These are phyloP conservation scores for Bipolaris bicolor DNA, from an alignment of 2,329 filamentous ascomycete genomes.

Conservation along the genomic window DNA sequence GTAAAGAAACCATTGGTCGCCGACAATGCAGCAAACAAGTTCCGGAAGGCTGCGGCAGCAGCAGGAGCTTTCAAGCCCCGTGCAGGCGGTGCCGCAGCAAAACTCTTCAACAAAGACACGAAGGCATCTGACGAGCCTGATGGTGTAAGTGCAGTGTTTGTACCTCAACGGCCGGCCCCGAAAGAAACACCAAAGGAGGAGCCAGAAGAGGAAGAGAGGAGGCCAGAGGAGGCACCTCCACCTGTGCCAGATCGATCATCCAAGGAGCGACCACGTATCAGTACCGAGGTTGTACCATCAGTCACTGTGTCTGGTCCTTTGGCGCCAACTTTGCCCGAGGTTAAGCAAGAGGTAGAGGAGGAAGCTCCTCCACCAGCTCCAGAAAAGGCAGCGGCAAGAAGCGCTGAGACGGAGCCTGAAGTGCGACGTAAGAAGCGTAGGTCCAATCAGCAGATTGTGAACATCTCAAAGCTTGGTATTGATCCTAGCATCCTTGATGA, in stretches of 20 bases:
- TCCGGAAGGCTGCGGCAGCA: slow-evolving; percentile 77
- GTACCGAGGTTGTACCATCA: slow-evolving; percentile 43
- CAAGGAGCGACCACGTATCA: slow-evolving; percentile 37
- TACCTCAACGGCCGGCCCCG: slow-evolving; percentile 60
- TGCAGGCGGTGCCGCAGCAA: slow-evolving; percentile 83
- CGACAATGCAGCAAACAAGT: slow-evolving; percentile 73
- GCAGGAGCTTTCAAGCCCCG: slow-evolving; percentile 82
- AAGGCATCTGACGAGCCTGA: slow-evolving; percentile 74
- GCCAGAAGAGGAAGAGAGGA: slow-evolving; percentile 37
- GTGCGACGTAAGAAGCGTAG: slow-evolving; percentile 66
- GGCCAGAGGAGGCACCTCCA: slow-evolving; percentile 31
- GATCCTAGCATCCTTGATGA: slow-evolving; percentile 78
- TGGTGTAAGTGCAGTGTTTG: slow-evolving; percentile 87
- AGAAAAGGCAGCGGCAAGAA: slow-evolving; percentile 29
- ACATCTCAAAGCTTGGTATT: slow-evolving; percentile 77
- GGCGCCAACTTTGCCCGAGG: slow-evolving; percentile 24
- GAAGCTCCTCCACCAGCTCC: slow-evolving; percentile 48
- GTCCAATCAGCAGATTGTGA: slow-evolving; percentile 77
- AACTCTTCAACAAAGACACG: slow-evolving; percentile 66
- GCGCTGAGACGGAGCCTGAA: slow-evolving; percentile 47
- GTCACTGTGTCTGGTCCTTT: slow-evolving; percentile 46
- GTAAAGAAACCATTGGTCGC: slow-evolving; percentile 78
- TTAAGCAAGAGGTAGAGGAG: slow-evolving; percentile 31
- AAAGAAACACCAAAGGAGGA: slow-evolving; percentile 33
- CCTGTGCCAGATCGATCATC: slow-evolving; percentile 34